Evolutionary conservation across 1,284 basidiomycete genomes (phyloP).

Genomic region (Puccinia polysora): DNA sequence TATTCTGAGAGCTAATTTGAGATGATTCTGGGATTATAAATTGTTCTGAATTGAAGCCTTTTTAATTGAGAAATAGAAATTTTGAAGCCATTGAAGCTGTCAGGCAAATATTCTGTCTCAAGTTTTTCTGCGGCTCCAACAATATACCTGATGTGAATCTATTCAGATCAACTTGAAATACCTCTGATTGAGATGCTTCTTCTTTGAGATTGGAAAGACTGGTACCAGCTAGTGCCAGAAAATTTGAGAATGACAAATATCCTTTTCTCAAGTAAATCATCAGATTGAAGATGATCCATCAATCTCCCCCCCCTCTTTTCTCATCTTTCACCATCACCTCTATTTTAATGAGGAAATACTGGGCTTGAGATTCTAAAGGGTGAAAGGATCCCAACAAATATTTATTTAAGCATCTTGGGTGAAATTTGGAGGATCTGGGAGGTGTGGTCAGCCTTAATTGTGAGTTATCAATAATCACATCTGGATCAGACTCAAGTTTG

Average conservation of each 20-base stretch:
- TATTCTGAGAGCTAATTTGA: background rate
- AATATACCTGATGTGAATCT: constrained; percentile 16
- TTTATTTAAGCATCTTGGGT: too few relatives aligned
- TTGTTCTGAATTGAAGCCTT: background rate
- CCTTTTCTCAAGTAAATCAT: too few relatives aligned
- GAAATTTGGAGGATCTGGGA: too few relatives aligned
- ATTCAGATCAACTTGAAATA: background rate
- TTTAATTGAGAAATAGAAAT: constrained; percentile 9
- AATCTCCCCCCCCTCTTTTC: too few relatives aligned
- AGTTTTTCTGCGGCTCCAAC: background rate
- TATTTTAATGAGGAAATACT: too few relatives aligned
- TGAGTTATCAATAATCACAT: too few relatives aligned
- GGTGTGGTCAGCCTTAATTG: too few relatives aligned
- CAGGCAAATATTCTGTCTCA: constrained; percentile 5
- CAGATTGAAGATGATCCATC: too few relatives aligned
- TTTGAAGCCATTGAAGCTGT: constrained; percentile 24
- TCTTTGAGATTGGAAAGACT: background rate
- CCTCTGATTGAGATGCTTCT: background rate
- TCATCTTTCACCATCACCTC: too few relatives aligned
- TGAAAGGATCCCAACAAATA: too few relatives aligned
- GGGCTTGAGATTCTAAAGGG: too few relatives aligned
- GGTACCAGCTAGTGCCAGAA: background rate
- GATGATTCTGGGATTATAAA: background rate
- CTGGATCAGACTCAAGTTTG: too few relatives aligned
- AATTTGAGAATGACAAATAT: background rate